Evolutionary conservation across 2,329 filamentous ascomycete species (phyloP).

Genomic region (Gnomoniopsis smithogilvyi): DNA sequence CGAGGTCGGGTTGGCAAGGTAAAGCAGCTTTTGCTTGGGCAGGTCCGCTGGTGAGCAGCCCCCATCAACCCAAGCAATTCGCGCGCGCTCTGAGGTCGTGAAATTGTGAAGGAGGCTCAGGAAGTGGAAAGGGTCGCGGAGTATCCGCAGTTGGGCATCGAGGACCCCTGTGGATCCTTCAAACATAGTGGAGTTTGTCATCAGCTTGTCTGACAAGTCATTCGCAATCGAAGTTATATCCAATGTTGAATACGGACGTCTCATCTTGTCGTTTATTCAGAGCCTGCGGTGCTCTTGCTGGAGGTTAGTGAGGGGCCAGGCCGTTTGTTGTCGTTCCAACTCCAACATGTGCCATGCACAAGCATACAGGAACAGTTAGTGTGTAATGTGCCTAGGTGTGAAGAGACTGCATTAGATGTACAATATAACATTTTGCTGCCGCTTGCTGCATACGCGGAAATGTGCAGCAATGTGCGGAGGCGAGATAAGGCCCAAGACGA

Average conservation of each 20-base stretch:
- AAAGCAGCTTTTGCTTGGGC: too few species aligned
- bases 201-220: conserved; percentile 5
- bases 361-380: too few species aligned
- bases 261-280: conserved; percentile 1
- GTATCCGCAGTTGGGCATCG: conserved; percentile 19
- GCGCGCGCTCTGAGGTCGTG: not conserved
- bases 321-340: too few species aligned
- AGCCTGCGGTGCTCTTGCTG: too few species aligned
- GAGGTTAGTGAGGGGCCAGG: not conserved
- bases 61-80: not conserved
- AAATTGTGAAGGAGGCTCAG: conserved; percentile 7
- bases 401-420: too few species aligned
- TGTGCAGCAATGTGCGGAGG: not conserved
- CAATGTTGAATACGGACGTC: conserved; percentile 2
- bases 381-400: too few species aligned
- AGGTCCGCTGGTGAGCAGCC: not conserved
- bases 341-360: not conserved
- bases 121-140: not conserved
- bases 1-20: not conserved
- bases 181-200: conserved; percentile 6
- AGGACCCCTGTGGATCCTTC: conserved; percentile 5
- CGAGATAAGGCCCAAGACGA: not conserved
- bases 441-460: too few species aligned
- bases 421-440: too few species aligned
- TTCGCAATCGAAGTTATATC: not conserved